Percentiles rank a stretch among this genome's conserved stretches.
Evolutionary conservation across 1,139 yeast genomes (phyloP).

Genomic region (Debaryomycetaceae sp.): DNA sequence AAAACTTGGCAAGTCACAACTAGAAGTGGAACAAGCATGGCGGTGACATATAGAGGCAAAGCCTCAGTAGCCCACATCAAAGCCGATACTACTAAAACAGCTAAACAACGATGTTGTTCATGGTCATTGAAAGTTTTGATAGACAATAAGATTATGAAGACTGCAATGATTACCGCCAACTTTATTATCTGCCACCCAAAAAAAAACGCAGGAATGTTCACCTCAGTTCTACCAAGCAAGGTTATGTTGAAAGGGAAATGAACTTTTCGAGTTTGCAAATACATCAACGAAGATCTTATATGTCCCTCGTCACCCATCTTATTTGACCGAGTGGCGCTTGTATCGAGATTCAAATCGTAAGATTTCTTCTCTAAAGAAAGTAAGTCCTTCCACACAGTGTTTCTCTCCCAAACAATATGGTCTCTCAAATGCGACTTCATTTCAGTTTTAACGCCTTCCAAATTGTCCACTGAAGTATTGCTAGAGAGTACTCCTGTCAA

Average conservation of each 20-base stretch:
- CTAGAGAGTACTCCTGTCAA: slow-evolving; percentile 31
- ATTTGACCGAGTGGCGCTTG: slow-evolving; percentile 19
- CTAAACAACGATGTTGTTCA: slow-evolving; percentile 74
- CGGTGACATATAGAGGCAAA: slow-evolving; percentile 81
- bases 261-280: slow-evolving; percentile 20
- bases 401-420: slow-evolving; percentile 94
- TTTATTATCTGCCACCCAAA: slow-evolving; percentile 40
- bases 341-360: slow-evolving; percentile 30
- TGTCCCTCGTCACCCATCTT: slow-evolving; percentile 34
- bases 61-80: slow-evolving; percentile 93
- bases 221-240: slow-evolving; percentile 15
- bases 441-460: slow-evolving; percentile 59
- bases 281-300: slow-evolving; percentile 19
- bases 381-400: slow-evolving; percentile 96
- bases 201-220: slow-evolving; percentile 26
- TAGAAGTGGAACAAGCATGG: slow-evolving; percentile 75
- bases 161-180: slow-evolving; percentile 38
- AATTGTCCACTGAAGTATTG: slow-evolving; percentile 27
- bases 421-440: slow-evolving; percentile 77
- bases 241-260: slow-evolving; percentile 17
- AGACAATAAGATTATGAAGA: slow-evolving; percentile 48
- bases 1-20: slow-evolving; percentile 72
- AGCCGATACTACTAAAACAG: slow-evolving; percentile 75
- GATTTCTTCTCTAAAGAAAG: slow-evolving; percentile 74
- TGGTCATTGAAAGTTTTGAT: slow-evolving; percentile 62